Evolutionary conservation across 805 yeast species (phyloP).

Genomic region (Candida xiaguanensis): DNA sequence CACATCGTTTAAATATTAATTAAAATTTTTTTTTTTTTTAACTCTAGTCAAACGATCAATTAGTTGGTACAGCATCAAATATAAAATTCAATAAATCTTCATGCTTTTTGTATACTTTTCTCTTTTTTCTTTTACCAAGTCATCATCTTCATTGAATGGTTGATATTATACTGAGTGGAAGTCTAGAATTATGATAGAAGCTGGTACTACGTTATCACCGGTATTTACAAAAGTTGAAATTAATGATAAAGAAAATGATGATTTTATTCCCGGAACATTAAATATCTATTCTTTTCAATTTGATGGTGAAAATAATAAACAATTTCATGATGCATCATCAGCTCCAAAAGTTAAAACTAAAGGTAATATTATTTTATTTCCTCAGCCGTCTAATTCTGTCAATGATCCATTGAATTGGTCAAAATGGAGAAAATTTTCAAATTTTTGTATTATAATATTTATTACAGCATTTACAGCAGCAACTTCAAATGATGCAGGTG

Average conservation of each 20-base stretch:
- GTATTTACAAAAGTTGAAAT: slow-evolving; percentile 17
- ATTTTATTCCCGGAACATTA: slow-evolving; percentile 54
- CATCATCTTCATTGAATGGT: not conserved
- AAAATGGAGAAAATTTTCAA: slow-evolving; percentile 28
- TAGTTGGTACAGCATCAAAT: not conserved
- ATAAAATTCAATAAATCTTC: too few relatives aligned
- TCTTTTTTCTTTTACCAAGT: not conserved
- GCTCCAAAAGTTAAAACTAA: slow-evolving; percentile 15
- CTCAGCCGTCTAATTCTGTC: slow-evolving; percentile 48
- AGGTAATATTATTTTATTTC: slow-evolving; percentile 36
- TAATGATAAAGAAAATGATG: slow-evolving; percentile 28
- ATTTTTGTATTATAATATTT: slow-evolving; percentile 36
- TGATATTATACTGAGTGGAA: not conserved
- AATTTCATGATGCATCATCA: slow-evolving; percentile 6
- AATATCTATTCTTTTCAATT: slow-evolving; percentile 37
- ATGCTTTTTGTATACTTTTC: not conserved
- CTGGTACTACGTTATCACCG: not conserved
- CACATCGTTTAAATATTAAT: not conserved
- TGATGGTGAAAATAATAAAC: slow-evolving; percentile 6
- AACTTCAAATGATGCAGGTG: slow-evolving; percentile 47
- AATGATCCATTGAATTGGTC: slow-evolving; percentile 50
- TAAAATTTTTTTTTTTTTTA: not conserved
- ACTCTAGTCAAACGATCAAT: not conserved
- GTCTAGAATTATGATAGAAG: not conserved
- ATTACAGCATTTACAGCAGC: slow-evolving; percentile 49